Evolutionary conservation across 2,329 filamentous ascomycete genomes (phyloP), one percentile per base, ranked within the genome.

Genomic region (Calonectria ilicicola): DNA sequence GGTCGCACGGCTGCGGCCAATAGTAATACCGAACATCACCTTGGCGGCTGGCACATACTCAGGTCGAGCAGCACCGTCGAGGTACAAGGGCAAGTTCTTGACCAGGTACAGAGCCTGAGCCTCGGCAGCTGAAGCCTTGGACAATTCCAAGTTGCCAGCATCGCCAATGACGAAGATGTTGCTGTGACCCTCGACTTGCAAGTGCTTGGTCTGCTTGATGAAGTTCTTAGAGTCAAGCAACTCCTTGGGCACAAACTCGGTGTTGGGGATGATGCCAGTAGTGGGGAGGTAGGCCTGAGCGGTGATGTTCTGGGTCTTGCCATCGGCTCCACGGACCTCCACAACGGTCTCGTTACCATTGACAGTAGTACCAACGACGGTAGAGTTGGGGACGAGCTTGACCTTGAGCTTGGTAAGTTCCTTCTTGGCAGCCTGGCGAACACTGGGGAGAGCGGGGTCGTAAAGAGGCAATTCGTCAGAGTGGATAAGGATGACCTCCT

Each of bases 261-360:
- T 86, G 81, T 90, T 90, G 69, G 85, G 83, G 0, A 78, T 64
- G 5, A 85, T 71, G 51, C 89, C 89, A 42, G 84, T 86, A 0
- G 87, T 84, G 0, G 88, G 87, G 17, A 90, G 78, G 77, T 88
- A 86, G 0, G 88, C 80, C 76, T 88, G 85, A 0, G 85, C 80
- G 17, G 78, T 79, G 64, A 90, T 78, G 4, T 82, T 85, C 72
- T 80, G 81, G 47, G 76, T 83, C n/a, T 67, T 80, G 23, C 84
- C 84, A 67, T 82, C 80, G 3, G 79, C 75, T 46, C 76, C 76
- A 14, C 76, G 81, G 5, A 87, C 79, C 69, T 84, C 81, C 15
- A 87, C 75, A n/a, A 81, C 58, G 1, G 81, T 82, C 32, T 83
- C 78, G 21, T 72, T 72, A 32, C 78, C 79, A 2, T 73, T 70